A percentile compares a stretch with the other conserved stretches of the same genome.
These are phyloP conservation scores for Lomentospora prolificans DNA, from an alignment of 2,329 filamentous ascomycete species.

Conservation along the genomic window DNA sequence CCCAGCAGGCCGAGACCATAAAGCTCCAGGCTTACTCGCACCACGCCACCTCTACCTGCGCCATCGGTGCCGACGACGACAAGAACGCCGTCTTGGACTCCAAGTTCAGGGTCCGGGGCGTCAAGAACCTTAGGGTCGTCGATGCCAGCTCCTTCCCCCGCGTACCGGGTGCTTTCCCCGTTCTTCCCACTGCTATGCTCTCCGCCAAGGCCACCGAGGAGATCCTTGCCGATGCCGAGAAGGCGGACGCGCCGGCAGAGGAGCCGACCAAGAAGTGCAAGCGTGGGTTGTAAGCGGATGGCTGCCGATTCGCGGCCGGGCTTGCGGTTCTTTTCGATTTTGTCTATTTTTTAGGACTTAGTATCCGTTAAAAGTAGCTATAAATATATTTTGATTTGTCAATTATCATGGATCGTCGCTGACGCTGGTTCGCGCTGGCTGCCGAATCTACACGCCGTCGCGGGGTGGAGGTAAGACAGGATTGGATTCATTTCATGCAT, in stretches of 20 bases:
- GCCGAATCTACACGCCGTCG: too few species aligned
- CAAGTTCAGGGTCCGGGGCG: constrained; percentile 45
- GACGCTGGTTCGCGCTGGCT: too few species aligned
- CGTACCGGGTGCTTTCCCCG: constrained; percentile 37
- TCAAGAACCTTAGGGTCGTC: constrained; percentile 44
- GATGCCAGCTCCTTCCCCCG: constrained; percentile 47
- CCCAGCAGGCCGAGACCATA: constrained; percentile 31
- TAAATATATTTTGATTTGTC: too few species aligned
- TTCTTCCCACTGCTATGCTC: constrained; percentile 41
- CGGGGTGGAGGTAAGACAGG: too few species aligned
- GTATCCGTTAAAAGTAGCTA: too few species aligned
- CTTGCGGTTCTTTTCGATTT: neutral
- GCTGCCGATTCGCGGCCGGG: too few species aligned
- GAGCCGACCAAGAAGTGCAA: neutral
- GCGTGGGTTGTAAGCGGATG: neutral
- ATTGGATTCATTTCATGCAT: too few species aligned
- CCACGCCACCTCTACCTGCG: constrained; percentile 44
- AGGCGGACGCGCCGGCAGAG: neutral
- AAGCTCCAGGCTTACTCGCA: constrained; percentile 40
- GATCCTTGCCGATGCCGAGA: neutral
- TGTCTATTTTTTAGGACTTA: neutral
- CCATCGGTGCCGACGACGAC: constrained; percentile 44
- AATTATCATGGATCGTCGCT: too few species aligned
- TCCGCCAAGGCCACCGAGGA: constrained; percentile 39
- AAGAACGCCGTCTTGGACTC: constrained; percentile 43